These are phyloP conservation scores for Pseudomonodictys pantanalensis DNA, from an alignment of 495 filamentous ascomycete genomes.

Conservation along the genomic window DNA sequence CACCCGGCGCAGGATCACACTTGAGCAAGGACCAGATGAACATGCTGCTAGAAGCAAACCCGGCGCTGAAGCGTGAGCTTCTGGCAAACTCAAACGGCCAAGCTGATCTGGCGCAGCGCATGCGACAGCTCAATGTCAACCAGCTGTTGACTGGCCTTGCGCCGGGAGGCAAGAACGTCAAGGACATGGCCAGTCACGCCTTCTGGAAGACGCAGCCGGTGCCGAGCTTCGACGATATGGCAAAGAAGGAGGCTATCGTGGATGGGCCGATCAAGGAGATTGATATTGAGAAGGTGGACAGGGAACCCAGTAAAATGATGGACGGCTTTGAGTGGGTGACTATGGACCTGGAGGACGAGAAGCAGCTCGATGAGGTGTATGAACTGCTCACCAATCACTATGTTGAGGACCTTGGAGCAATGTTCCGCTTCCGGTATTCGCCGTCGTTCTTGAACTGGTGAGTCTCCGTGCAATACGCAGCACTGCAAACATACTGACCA, in stretches of 20 bases:
- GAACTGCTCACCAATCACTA: conserved; percentile 88
- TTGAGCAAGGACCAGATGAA: conserved; percentile 38
- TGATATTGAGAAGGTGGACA: conserved; percentile 70
- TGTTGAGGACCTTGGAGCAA: conserved; percentile 92
- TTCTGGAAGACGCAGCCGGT: conserved; percentile 99
- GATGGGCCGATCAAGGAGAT: conserved; percentile 69
- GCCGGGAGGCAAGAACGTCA: conserved; percentile 75
- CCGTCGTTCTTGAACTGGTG: conserved; percentile 84
- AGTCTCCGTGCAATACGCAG: conserved; percentile 18
- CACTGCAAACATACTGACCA: conserved; percentile 34
- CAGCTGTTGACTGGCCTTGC: conserved; percentile 80
- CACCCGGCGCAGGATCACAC: conserved; percentile 21
- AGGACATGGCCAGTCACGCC: conserved; percentile 95
- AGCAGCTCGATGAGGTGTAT: conserved; percentile 76
- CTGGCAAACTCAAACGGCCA: conserved; percentile 37
- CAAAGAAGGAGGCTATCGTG: conserved; percentile 37
- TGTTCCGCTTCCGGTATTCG: conserved; percentile 97
- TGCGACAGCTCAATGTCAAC: conserved; percentile 70
- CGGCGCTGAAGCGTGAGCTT: conserved; percentile 57
- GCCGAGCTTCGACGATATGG: conserved; percentile 58
- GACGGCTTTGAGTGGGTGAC: conserved; percentile 92
- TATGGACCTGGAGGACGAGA: conserved; percentile 72
- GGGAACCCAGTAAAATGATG: conserved; percentile 61
- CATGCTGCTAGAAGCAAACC: conserved; percentile 57
- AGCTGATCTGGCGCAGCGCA: conserved; percentile 52